Base-by-base conservation (phyloP, 2,329 filamentous ascomycete species). In the Curvularia sp. region DNA sequence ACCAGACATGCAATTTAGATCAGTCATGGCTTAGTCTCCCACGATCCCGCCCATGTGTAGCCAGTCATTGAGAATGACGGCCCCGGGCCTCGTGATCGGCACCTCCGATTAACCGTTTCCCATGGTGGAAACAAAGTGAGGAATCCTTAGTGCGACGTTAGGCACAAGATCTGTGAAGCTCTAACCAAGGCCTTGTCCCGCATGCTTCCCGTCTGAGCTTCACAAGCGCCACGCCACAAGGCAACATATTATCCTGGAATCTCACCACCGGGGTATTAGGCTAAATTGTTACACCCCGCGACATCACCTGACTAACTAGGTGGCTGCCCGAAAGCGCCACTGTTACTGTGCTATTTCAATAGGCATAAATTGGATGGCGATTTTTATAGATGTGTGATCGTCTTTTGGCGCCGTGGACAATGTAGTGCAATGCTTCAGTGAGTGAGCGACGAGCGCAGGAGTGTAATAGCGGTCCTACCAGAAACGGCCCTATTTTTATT, bases 221-320 rank as follows among this genome's bases (percentile, higher is more conserved):
- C 49, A 39, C 49, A 53, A 49, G 53, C 41, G 57, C 54, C 21
- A 42, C 50, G 47, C 46, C 47, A 54, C 50, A 23, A 53, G 32
- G 39, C 32, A 13, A 19, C 21, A 51, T 25, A 50, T 45, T 45
- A 50, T 41, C 32, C 46, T 52, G 32, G 32, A 41, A 28, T 51
- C 47, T 50, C 34, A 47, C 58, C 58, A 60, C 58, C 23, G 55
- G 54, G 39, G 45, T 54, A 60, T 55, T 53, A 60, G 60, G 57
- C 53, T 63, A 63, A 63, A 63, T 49, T 28, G 34, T 34, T 54
- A 10, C 39, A 39, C 43, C 52, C 36, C 45, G 21, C 39, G 50
- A 48, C 34, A 45, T 61, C 54, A 57, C 58, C 53, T 57, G 58
- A 55, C 54, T 49, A 23, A 13, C 28, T 55, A 28, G 42, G 51